Percentiles rank a stretch among this genome's conserved stretches.
Evolutionary conservation across 2,329 filamentous ascomycete genomes (phyloP).

Genomic region (Aspergillus tubingensis): DNA sequence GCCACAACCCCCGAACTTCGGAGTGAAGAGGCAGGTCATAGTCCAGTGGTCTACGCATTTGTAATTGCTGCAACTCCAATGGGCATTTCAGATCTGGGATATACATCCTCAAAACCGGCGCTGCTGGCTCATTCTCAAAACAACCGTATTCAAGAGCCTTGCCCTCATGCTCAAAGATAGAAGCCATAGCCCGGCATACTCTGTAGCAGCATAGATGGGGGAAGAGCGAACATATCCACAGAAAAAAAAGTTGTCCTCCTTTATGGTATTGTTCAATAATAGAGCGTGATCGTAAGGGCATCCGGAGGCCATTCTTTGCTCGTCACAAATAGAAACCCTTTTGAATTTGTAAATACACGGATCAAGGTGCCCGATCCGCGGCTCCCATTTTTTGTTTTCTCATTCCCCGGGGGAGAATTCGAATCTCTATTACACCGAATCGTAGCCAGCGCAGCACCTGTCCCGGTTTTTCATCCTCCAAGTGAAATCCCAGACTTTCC

Average conservation of each 20-base stretch:
- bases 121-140: background rate
- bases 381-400: conserved; percentile 33
- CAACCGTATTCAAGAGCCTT: background rate
- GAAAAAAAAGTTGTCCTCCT: conserved; percentile 29
- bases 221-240: conserved; percentile 13
- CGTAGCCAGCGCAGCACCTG: conserved; percentile 32
- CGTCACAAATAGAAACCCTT: conserved; percentile 40
- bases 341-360: conserved; percentile 36
- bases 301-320: conserved; percentile 40
- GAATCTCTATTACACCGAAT: conserved; percentile 34
- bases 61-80: background rate
- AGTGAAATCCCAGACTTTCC: conserved; percentile 24
- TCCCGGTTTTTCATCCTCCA: conserved; percentile 29
- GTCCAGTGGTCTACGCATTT: background rate
- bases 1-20: background rate
- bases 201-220: background rate
- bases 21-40: background rate
- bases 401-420: conserved; percentile 29
- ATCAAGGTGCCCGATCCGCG: conserved; percentile 30
- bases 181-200: background rate
- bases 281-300: conserved; percentile 41
- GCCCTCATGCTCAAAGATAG: background rate
- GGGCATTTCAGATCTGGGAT: background rate
- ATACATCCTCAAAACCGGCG: background rate
- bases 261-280: conserved; percentile 40